phyloP scores from a whole-genome alignment of 768 basidiomycete genomes.

The Termitomyces sp. region DNA sequence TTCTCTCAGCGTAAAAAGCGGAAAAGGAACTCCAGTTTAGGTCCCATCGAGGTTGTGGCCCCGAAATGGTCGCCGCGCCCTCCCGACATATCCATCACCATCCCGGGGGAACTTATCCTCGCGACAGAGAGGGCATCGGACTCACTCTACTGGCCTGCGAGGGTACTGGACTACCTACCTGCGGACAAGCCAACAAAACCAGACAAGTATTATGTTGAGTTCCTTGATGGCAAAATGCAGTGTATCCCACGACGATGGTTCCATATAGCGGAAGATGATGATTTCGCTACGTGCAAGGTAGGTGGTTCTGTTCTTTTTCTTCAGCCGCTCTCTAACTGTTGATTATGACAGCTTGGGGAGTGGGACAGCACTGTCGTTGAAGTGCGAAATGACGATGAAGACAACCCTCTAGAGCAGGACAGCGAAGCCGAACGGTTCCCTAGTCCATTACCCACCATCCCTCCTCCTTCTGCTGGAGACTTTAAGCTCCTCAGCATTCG shows the following conservation, averaged over 20 bases:
- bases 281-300: conserved; percentile 63
- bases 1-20: conserved; percentile 22
- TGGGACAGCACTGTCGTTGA: conserved; percentile 46
- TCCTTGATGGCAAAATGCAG: conserved; percentile 47
- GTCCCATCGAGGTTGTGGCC: conserved; percentile 9
- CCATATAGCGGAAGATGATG: conserved; percentile 52
- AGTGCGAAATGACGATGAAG: conserved; percentile 34
- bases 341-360: conserved; percentile 43
- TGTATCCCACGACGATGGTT: conserved; percentile 49
- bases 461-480: conserved; percentile 35
- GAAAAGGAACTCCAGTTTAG: conserved; percentile 15
- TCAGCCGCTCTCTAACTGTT: background rate
- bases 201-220: conserved; percentile 51
- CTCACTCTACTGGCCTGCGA: conserved; percentile 63
- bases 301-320: background rate
- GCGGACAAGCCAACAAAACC: conserved; percentile 29
- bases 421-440: conserved; percentile 20
- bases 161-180: conserved; percentile 47
- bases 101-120: conserved; percentile 68
- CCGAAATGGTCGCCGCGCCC: conserved; percentile 36
- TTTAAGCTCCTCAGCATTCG: conserved; percentile 49
- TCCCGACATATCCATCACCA: conserved; percentile 44
- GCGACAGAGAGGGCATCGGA: conserved; percentile 37
- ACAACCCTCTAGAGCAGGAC: conserved; percentile 26
- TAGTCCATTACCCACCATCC: conserved; percentile 38